Percentiles rank a stretch among this genome's conserved stretches.
Conservation (phyloP, 179 eudicot genomes). For the Actinidia chinensis region DNA sequence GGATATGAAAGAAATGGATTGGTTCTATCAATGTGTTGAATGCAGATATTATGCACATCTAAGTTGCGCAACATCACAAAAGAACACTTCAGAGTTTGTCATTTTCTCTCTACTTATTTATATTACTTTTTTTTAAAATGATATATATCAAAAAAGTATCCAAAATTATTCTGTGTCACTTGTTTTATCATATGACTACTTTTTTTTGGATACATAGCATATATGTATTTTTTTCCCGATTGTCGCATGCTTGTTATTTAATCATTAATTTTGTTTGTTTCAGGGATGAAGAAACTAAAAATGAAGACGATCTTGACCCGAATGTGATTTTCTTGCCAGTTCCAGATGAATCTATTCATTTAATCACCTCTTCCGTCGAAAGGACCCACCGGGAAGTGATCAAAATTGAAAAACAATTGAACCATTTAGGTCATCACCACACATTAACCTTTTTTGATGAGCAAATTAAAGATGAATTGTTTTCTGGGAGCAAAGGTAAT, state of each 20-base stretch:
- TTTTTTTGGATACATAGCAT: not conserved
- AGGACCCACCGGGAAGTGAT: not conserved
- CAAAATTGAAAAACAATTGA: not conserved
- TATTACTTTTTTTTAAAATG: not conserved
- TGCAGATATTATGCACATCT: slow-evolving; percentile 1
- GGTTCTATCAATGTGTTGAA: not conserved
- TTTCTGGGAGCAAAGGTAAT: not conserved
- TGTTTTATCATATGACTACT: not conserved
- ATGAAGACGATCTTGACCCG: not conserved
- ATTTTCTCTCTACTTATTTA: not conserved
- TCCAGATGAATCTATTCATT: not conserved
- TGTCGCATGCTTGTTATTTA: not conserved
- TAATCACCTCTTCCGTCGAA: not conserved
- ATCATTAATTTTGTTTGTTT: not conserved
- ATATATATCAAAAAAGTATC: not conserved
- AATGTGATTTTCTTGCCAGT: not conserved
- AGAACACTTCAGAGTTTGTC: not conserved
- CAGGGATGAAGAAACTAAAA: not conserved
- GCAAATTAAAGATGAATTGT: too few species aligned
- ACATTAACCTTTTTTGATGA: not conserved
- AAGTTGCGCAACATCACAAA: not conserved
- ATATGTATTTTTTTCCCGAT: not conserved
- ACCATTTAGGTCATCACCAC: not conserved
- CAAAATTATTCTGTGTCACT: not conserved
- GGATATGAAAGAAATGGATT: not conserved